Conservation (phyloP, 2,329 filamentous ascomycete genomes). For the Volutella citrinella region DNA sequence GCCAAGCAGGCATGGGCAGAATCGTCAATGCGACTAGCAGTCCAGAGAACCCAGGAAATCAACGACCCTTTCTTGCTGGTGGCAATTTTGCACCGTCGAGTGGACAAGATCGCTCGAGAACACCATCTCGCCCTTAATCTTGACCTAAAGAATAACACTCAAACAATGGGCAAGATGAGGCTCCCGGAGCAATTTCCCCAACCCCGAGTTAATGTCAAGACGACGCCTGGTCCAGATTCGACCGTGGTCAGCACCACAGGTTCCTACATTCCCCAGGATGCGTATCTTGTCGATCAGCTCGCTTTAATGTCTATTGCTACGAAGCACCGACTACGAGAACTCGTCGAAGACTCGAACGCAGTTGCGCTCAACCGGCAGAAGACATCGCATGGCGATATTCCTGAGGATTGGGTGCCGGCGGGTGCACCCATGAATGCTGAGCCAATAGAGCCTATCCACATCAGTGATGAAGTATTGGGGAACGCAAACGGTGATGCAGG, state of each 20-base stretch:
- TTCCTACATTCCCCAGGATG: slow-evolving; percentile 71
- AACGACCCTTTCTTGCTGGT: slow-evolving; percentile 71
- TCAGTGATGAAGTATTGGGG: too few relatives aligned
- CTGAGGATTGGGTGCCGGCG: slow-evolving; percentile 71
- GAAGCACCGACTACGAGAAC: slow-evolving; percentile 71
- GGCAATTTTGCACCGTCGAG: slow-evolving; percentile 57
- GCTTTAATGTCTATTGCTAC: slow-evolving; percentile 79
- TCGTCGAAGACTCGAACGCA: slow-evolving; percentile 74
- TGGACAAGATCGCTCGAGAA: slow-evolving; percentile 56
- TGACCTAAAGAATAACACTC: slow-evolving; percentile 48
- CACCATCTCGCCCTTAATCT: slow-evolving; percentile 55
- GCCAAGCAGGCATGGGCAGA: slow-evolving; percentile 64
- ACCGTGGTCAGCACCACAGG: slow-evolving; percentile 61
- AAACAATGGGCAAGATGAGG: slow-evolving; percentile 46
- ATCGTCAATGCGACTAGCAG: slow-evolving; percentile 60
- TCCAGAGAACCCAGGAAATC: slow-evolving; percentile 64
- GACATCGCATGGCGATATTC: slow-evolving; percentile 76
- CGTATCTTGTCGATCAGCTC: slow-evolving; percentile 76
- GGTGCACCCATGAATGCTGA: slow-evolving; percentile 53
- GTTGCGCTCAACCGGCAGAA: slow-evolving; percentile 70
- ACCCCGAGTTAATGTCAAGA: slow-evolving; percentile 52
- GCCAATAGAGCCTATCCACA: slow-evolving; percentile 30
- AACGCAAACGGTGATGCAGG: slow-evolving; percentile 52
- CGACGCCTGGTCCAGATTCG: slow-evolving; percentile 58
- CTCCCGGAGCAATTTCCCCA: slow-evolving; percentile 46